These are phyloP conservation scores for Sugiyamaella mastotermitis DNA, from an alignment of 805 yeast species.

Conservation along the genomic window DNA sequence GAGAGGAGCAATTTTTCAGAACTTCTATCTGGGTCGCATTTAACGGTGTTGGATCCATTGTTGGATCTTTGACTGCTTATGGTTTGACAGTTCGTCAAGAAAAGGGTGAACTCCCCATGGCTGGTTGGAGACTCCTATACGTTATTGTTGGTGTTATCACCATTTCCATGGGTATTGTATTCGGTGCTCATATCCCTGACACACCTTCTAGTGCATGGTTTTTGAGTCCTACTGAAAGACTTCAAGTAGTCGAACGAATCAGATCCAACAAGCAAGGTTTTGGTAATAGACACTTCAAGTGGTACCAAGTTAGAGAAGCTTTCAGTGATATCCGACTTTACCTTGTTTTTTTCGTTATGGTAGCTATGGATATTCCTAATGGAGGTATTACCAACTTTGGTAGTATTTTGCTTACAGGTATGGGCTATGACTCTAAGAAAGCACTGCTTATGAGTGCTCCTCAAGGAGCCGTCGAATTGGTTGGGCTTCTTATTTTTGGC, in stretches of 20 bases:
- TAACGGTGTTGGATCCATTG: slow-evolving; percentile 39
- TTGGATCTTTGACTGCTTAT: slow-evolving; percentile 47
- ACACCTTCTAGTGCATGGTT: slow-evolving; percentile 20
- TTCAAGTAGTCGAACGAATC: slow-evolving; percentile 20
- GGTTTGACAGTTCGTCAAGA: too few relatives aligned
- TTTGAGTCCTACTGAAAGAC: slow-evolving; percentile 16
- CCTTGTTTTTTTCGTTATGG: slow-evolving; percentile 24
- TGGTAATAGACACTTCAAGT: slow-evolving; percentile 35
- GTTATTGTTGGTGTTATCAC: slow-evolving; percentile 45
- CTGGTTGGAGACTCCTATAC: slow-evolving; percentile 48
- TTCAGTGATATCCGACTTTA: slow-evolving; percentile 35
- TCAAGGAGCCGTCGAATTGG: slow-evolving; percentile 19
- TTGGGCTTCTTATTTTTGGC: slow-evolving; percentile 30
- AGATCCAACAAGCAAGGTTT: slow-evolving; percentile 38
- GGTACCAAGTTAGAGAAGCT: slow-evolving; percentile 23
- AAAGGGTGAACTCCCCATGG: too few relatives aligned
- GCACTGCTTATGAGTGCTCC: slow-evolving; percentile 44
- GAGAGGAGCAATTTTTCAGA: slow-evolving; percentile 42
- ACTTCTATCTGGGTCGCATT: slow-evolving; percentile 33
- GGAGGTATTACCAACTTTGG: slow-evolving; percentile 31
- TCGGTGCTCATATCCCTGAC: slow-evolving; percentile 16
- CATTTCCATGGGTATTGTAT: slow-evolving; percentile 33
- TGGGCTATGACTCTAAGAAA: slow-evolving; percentile 28
- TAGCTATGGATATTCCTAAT: slow-evolving; percentile 26
- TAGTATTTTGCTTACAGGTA: slow-evolving; percentile 26